These are phyloP conservation scores for Trifolium fragiferum DNA, from an alignment of 306 rosid species.

Conservation along the genomic window DNA sequence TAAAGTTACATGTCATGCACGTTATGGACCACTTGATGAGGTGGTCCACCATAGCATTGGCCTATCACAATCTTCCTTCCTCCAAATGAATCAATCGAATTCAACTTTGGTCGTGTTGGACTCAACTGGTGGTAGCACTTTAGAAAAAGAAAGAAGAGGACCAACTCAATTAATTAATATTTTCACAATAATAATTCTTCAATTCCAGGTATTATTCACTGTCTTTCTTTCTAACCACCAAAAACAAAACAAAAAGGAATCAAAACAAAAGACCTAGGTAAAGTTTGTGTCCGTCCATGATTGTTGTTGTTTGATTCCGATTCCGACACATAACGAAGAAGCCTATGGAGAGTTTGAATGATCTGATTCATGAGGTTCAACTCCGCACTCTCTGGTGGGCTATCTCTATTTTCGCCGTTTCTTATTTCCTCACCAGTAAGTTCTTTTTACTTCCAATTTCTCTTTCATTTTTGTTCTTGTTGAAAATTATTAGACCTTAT, in stretches of 20 bases:
- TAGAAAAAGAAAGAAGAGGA: neutral
- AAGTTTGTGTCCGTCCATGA: neutral
- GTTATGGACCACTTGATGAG: too few species aligned
- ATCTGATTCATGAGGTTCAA: conserved; percentile 84
- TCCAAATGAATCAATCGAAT: neutral
- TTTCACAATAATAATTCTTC: too few species aligned
- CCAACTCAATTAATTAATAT: neutral
- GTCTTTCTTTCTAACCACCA: neutral
- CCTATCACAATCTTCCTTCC: too few species aligned
- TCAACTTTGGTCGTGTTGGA: conserved; percentile 4
- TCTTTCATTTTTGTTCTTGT: neutral
- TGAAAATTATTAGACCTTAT: neutral
- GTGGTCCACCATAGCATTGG: too few species aligned
- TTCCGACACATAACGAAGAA: conserved; percentile 21
- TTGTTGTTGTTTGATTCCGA: neutral
- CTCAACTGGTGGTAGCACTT: neutral
- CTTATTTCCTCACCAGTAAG: conserved; percentile 87
- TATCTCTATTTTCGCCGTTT: conserved; percentile 71
- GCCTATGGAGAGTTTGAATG: conserved; percentile 64
- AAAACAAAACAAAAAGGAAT: neutral
- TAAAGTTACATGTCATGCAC: neutral
- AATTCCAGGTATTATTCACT: neutral
- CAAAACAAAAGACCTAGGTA: conserved; percentile 17
- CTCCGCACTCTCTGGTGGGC: conserved; percentile 93
- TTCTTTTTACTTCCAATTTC: neutral